These are phyloP conservation scores for Gossypium stocksii DNA, from an alignment of 345 rosid genomes.

Conservation along the genomic window DNA sequence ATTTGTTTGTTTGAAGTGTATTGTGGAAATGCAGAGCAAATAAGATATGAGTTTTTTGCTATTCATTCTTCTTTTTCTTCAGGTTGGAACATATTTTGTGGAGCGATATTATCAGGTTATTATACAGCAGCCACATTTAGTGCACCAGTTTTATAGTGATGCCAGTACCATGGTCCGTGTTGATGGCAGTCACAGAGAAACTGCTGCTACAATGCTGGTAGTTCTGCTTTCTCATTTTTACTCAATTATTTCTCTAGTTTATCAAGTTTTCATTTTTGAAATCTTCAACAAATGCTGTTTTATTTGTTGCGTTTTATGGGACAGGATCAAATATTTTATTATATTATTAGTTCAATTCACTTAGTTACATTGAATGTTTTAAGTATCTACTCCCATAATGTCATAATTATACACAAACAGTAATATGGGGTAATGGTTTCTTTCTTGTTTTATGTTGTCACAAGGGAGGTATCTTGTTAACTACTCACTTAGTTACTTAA, in stretches of 20 bases:
- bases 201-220: conserved; percentile 45
- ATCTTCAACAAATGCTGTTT: not conserved
- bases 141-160: conserved; percentile 44
- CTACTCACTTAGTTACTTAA: not conserved
- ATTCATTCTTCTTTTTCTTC: not conserved
- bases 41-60: not conserved
- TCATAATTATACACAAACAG: not conserved
- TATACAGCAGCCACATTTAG: conserved; percentile 38
- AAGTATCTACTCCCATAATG: not conserved
- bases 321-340: not conserved
- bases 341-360: not conserved
- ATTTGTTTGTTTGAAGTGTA: not conserved
- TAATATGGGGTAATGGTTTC: not conserved
- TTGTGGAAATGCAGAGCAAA: not conserved
- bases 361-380: not conserved
- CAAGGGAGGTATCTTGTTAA: not conserved
- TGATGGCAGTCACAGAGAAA: conserved; percentile 33
- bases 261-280: not conserved
- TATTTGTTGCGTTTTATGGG: not conserved
- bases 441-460: not conserved
- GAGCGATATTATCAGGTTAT: conserved; percentile 44
- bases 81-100: conserved; percentile 57
- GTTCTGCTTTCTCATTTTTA: not conserved
- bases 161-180: conserved; percentile 46
- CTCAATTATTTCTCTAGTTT: not conserved